Conservation (phyloP, 225 moss, liverwort and hornwort genomes). For the Bryoerythrophyllum caledonicum region DNA sequence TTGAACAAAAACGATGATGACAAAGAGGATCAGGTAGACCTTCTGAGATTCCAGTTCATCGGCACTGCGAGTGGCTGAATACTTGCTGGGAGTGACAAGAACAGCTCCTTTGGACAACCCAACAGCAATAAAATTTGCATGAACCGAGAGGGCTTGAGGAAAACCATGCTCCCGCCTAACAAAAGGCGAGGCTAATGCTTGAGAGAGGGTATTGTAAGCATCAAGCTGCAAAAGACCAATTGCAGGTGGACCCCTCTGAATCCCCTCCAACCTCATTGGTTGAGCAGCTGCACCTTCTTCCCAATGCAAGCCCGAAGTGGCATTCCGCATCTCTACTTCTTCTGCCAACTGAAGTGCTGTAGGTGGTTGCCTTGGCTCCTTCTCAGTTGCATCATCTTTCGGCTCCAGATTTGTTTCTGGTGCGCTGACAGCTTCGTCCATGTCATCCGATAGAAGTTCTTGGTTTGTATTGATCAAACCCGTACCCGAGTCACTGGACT, state of each 20-base stretch:
- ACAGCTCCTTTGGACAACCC: slow-evolving; percentile 97
- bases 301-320: slow-evolving; percentile 92
- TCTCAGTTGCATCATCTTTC: slow-evolving; percentile 29
- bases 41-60: slow-evolving; percentile 88
- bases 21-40: slow-evolving; percentile 33
- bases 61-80: slow-evolving; percentile 89
- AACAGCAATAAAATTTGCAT: slow-evolving; percentile 86
- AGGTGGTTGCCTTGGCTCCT: slow-evolving; percentile 37
- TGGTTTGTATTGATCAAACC: slow-evolving; percentile 9
- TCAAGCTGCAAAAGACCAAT: slow-evolving; percentile 94
- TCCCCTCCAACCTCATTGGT: slow-evolving; percentile 96
- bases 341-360: slow-evolving; percentile 81
- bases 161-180: slow-evolving; percentile 88
- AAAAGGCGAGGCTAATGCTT: slow-evolving; percentile 69
- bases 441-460: slow-evolving; percentile 16
- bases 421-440: slow-evolving; percentile 22
- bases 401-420: slow-evolving; percentile 20
- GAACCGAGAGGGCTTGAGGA: slow-evolving; percentile 91
- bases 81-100: slow-evolving; percentile 88
- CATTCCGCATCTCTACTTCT: slow-evolving; percentile 81
- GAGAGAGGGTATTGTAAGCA: slow-evolving; percentile 78
- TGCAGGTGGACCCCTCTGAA: slow-evolving; percentile 93
- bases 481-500: slow-evolving; percentile 17
- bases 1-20: slow-evolving; percentile 5
- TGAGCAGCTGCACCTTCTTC: slow-evolving; percentile 98